These are phyloP conservation scores for Lophium mytilinum DNA, from an alignment of 495 filamentous ascomycete species.

Conservation along the genomic window DNA sequence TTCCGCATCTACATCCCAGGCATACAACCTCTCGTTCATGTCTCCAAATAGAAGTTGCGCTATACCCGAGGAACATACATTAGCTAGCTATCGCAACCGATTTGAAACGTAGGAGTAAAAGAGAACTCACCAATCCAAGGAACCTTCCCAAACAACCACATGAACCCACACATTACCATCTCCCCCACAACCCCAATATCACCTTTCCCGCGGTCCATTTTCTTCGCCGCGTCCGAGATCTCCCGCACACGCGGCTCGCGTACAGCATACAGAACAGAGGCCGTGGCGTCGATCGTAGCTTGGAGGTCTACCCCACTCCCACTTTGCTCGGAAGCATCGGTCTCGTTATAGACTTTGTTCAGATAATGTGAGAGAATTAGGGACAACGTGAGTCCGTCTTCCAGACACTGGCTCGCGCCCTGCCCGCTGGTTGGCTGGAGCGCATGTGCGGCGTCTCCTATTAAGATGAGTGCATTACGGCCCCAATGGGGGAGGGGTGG, in stretches of 20 bases:
- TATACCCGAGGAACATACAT: background rate
- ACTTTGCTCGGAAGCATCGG: background rate
- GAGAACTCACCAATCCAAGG: slow-evolving; percentile 17
- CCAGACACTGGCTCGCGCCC: slow-evolving; percentile 29
- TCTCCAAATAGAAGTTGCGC: slow-evolving; percentile 17
- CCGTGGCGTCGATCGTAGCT: slow-evolving; percentile 5
- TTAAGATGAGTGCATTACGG: slow-evolving; percentile 21
- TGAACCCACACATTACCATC: slow-evolving; percentile 18
- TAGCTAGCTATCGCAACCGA: background rate
- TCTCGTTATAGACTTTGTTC: background rate
- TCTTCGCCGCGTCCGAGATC: slow-evolving; percentile 17
- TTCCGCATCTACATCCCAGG: slow-evolving; percentile 17
- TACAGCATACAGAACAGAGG: slow-evolving; percentile 14
- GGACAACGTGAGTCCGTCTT: slow-evolving; percentile 25
- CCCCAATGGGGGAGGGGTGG: slow-evolving; percentile 44
- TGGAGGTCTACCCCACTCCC: background rate
- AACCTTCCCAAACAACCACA: slow-evolving; percentile 16
- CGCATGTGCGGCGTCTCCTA: slow-evolving; percentile 33
- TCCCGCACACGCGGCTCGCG: slow-evolving; percentile 7
- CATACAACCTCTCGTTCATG: slow-evolving; percentile 9
- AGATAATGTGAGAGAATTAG: slow-evolving; percentile 15
- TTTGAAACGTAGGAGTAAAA: background rate
- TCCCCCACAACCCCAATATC: slow-evolving; percentile 13
- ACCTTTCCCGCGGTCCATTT: slow-evolving; percentile 10
- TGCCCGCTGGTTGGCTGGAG: slow-evolving; percentile 31